These are phyloP conservation scores for Aspergillus hortae DNA, from an alignment of 2,329 filamentous ascomycete species.

Conservation along the genomic window DNA sequence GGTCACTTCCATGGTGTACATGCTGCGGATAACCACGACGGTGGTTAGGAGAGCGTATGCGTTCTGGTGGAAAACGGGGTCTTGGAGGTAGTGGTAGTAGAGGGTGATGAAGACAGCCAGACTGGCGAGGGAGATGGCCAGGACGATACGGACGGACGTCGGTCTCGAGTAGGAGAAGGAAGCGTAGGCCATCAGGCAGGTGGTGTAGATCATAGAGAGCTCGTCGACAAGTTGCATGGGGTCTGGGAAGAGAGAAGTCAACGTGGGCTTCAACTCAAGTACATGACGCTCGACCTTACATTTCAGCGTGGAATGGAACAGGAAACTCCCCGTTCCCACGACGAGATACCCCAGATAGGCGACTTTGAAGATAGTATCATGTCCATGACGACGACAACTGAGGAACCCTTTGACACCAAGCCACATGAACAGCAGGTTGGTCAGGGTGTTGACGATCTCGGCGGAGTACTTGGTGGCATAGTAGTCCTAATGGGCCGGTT, in stretches of 20 bases:
- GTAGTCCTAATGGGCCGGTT: slow-evolving; percentile 56
- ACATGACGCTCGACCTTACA: slow-evolving; percentile 39
- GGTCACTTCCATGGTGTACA: slow-evolving; percentile 71
- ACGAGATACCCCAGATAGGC: slow-evolving; percentile 60
- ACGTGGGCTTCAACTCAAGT: background rate
- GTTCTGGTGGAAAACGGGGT: slow-evolving; percentile 78
- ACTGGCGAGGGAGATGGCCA: slow-evolving; percentile 56
- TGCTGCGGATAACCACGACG: slow-evolving; percentile 66
- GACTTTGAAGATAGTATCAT: slow-evolving; percentile 72
- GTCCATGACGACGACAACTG: slow-evolving; percentile 67
- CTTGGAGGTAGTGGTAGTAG: slow-evolving; percentile 76
- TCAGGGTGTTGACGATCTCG: slow-evolving; percentile 76
- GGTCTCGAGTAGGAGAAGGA: slow-evolving; percentile 69
- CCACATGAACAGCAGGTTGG: slow-evolving; percentile 77
- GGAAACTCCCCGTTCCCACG: slow-evolving; percentile 59
- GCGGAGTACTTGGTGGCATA: slow-evolving; percentile 72
- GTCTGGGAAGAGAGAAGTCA: slow-evolving; percentile 43
- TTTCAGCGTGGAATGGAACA: slow-evolving; percentile 63
- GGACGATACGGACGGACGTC: slow-evolving; percentile 45
- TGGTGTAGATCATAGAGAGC: slow-evolving; percentile 69
- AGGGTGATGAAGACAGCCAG: slow-evolving; percentile 69
- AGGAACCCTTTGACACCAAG: slow-evolving; percentile 71
- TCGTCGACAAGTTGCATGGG: slow-evolving; percentile 70
- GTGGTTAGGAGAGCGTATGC: slow-evolving; percentile 71
- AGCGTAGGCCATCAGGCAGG: slow-evolving; percentile 67